Evolutionary conservation across 192 early-diverging fungal species (phyloP).

Genomic region (Backusella morwellensis): DNA sequence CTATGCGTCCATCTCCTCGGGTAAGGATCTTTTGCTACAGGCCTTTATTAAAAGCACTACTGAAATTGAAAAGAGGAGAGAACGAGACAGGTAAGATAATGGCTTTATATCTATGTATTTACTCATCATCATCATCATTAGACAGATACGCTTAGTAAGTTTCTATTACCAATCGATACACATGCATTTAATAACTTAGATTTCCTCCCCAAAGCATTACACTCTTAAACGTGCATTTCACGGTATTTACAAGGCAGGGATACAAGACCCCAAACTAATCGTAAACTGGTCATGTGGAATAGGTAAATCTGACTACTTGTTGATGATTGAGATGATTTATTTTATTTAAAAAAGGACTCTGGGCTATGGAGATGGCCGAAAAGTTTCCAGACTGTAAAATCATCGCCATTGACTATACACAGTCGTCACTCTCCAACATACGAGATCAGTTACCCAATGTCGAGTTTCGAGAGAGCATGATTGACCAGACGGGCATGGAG

Average conservation of each 20-base stretch:
- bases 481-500: conserved; percentile 16
- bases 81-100: conserved; percentile 1
- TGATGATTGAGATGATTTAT: background rate
- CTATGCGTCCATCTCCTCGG: background rate
- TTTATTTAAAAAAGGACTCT: conserved; percentile 15
- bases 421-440: background rate
- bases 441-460: background rate
- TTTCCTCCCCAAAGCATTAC: conserved; percentile 20
- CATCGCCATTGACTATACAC: conserved; percentile 11
- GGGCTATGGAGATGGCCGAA: conserved; percentile 31
- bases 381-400: conserved; percentile 22
- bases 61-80: background rate
- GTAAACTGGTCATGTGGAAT: conserved; percentile 29
- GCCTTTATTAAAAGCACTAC: background rate
- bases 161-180: no score
- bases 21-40: background rate
- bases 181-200: background rate
- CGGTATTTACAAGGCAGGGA: conserved; percentile 12
- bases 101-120: no score
- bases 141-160: conserved; percentile 9
- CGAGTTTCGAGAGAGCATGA: background rate
- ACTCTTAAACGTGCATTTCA: conserved; percentile 19
- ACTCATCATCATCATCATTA: background rate
- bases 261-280: conserved; percentile 18
- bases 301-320: background rate